Evolutionary conservation across 2,329 filamentous ascomycete genomes (phyloP).

Genomic region (Pseudogymnoascus sp.): DNA sequence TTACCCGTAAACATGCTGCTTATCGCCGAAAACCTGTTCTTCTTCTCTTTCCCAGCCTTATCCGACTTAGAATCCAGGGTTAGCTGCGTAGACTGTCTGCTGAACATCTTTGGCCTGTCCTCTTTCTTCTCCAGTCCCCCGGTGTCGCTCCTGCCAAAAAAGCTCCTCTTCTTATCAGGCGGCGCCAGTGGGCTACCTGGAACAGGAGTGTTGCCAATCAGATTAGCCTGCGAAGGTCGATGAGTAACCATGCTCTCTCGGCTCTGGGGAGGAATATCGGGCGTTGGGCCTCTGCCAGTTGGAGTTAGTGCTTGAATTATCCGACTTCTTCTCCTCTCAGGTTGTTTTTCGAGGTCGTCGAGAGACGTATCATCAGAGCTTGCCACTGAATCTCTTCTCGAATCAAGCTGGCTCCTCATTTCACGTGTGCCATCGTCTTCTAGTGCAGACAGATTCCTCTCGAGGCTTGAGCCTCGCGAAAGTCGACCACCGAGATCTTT

Average conservation of each 20-base stretch:
- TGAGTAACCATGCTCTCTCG: slow-evolving; percentile 27
- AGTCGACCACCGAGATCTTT: slow-evolving; percentile 43
- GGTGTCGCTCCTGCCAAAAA: slow-evolving; percentile 26
- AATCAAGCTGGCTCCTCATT: not conserved
- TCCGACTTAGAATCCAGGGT: slow-evolving; percentile 12
- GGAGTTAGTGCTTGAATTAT: slow-evolving; percentile 17
- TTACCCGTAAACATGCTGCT: slow-evolving; percentile 19
- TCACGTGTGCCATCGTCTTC: not conserved
- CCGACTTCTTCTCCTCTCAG: not conserved
- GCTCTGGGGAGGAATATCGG: slow-evolving; percentile 21
- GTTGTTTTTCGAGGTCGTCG: not conserved
- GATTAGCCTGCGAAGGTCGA: slow-evolving; percentile 22
- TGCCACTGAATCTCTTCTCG: not conserved
- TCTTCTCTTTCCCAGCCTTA: slow-evolving; percentile 23
- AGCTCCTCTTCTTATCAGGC: slow-evolving; percentile 33
- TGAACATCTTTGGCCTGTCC: slow-evolving; percentile 23
- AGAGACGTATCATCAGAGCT: slow-evolving; percentile 1
- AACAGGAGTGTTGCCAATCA: slow-evolving; percentile 15
- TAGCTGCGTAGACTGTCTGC: slow-evolving; percentile 12
- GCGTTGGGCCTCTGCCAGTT: slow-evolving; percentile 18
- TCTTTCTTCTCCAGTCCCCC: not conserved
- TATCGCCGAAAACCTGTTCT: slow-evolving; percentile 39
- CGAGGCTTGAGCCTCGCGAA: slow-evolving; percentile 15
- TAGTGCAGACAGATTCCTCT: slow-evolving; percentile 15
- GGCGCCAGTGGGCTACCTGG: slow-evolving; percentile 16